phyloP scores from a whole-genome alignment of 495 filamentous ascomycete species.

The Margaritispora aquatica region DNA sequence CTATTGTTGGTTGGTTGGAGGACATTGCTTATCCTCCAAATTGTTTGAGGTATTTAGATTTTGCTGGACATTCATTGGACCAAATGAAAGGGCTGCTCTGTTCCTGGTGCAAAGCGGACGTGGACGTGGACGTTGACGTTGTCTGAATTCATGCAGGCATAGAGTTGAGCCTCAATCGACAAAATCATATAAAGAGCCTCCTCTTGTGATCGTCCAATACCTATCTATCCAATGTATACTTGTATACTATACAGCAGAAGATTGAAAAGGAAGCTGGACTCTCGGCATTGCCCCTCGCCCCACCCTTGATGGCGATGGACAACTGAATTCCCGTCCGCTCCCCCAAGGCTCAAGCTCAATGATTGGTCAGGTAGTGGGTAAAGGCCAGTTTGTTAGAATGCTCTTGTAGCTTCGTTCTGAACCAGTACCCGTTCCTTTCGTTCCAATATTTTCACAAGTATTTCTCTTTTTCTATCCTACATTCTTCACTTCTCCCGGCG shows the following conservation, averaged over 20 bases:
- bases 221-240: no score
- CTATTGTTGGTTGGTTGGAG: not conserved
- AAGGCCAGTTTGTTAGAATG: not conserved
- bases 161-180: not conserved
- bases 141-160: not conserved
- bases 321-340: not conserved
- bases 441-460: conserved; percentile 24
- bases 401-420: not conserved
- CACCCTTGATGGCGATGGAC: not conserved
- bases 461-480: conserved; percentile 14
- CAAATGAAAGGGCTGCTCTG: no score
- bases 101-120: not conserved
- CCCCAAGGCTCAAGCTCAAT: not conserved
- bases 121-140: no score
- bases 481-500: conserved; percentile 10
- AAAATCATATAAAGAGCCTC: no score
- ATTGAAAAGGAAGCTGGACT: no score
- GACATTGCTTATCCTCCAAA: not conserved
- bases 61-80: no score
- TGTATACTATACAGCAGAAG: no score
- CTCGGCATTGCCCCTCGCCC: not conserved
- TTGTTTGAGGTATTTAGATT: not conserved
- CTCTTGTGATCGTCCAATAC: no score
- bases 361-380: not conserved
- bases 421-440: not conserved